Conservation (phyloP, 2,329 filamentous ascomycete species). For the Harringtonia lauricola region DNA sequence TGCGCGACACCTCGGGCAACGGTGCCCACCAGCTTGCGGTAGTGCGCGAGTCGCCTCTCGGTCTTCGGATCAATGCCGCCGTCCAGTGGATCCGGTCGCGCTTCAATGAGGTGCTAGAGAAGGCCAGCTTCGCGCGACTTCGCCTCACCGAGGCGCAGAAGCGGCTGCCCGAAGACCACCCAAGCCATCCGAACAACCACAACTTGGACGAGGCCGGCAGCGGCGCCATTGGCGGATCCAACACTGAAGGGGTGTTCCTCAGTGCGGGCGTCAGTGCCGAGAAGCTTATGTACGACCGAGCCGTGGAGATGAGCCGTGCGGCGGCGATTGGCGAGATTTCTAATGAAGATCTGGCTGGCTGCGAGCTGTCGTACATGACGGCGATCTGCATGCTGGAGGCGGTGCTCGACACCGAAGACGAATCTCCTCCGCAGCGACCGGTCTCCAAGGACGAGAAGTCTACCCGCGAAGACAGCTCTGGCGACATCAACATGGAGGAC, state of each 20-base stretch:
- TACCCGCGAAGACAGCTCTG: slow-evolving; percentile 28
- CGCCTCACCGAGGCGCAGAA: slow-evolving; percentile 81
- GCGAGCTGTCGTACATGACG: slow-evolving; percentile 86
- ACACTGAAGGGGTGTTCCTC: slow-evolving; percentile 66
- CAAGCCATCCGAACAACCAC: slow-evolving; percentile 74
- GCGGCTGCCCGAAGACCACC: slow-evolving; percentile 72
- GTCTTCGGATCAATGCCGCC: slow-evolving; percentile 74
- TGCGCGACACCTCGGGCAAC: slow-evolving; percentile 42
- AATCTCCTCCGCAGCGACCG: slow-evolving; percentile 26
- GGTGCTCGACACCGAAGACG: slow-evolving; percentile 74
- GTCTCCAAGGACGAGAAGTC: slow-evolving; percentile 29
- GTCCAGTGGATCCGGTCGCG: slow-evolving; percentile 91
- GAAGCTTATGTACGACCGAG: slow-evolving; percentile 96
- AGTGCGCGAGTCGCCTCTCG: slow-evolving; percentile 37
- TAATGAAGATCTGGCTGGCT: slow-evolving; percentile 75
- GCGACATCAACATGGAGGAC: slow-evolving; percentile 55
- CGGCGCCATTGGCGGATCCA: slow-evolving; percentile 44
- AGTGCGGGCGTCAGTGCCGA: slow-evolving; percentile 88
- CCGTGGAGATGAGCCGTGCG: slow-evolving; percentile 89
- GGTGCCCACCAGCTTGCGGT: slow-evolving; percentile 22
- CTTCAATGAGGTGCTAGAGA: slow-evolving; percentile 96
- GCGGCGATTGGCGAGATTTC: slow-evolving; percentile 95
- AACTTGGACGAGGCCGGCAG: not conserved
- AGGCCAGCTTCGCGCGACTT: slow-evolving; percentile 85
- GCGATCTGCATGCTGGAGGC: slow-evolving; percentile 93